Conservation (phyloP, 116 monocot species). For the Cymodocea nodosa region DNA sequence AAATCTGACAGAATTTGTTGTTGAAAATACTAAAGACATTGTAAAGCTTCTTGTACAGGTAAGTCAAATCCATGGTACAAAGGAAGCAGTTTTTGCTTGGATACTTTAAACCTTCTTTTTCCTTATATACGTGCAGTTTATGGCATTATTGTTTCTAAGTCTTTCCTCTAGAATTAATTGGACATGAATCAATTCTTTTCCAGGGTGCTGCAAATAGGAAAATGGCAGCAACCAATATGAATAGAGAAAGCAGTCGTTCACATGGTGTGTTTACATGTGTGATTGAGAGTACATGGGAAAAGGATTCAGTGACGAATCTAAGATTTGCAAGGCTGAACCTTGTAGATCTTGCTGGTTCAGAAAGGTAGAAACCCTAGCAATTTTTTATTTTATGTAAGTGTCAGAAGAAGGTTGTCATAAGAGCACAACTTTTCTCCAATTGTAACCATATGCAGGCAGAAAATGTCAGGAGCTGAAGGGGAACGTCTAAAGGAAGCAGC, state of each 20-base stretch:
- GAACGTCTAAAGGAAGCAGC: slow-evolving; percentile 88
- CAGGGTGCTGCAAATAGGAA: slow-evolving; percentile 92
- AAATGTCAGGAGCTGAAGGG: slow-evolving; percentile 91
- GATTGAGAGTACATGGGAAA: slow-evolving; percentile 89
- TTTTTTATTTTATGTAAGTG: background rate
- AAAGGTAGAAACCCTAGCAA: slow-evolving; percentile 35
- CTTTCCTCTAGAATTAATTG: background rate
- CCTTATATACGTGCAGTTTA: background rate
- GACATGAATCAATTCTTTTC: background rate
- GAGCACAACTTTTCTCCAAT: background rate
- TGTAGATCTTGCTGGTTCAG: slow-evolving; percentile 97
- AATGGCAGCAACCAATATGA: slow-evolving; percentile 95
- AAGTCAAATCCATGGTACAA: background rate
- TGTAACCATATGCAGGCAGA: slow-evolving; percentile 36
- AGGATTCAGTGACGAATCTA: slow-evolving; percentile 52
- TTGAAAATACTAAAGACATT: slow-evolving; percentile 72
- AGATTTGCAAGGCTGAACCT: slow-evolving; percentile 89
- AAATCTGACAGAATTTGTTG: slow-evolving; percentile 81
- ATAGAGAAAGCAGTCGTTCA: slow-evolving; percentile 89
- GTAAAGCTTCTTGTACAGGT: slow-evolving; percentile 73
- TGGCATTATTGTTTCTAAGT: too few species aligned
- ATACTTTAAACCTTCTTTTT: background rate
- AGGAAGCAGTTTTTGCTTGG: background rate
- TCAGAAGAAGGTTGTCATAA: background rate
- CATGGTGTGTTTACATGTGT: slow-evolving; percentile 95